These are phyloP conservation scores for Crithidia bombi DNA, from an alignment of 208 protist genomes.

Conservation along the genomic window DNA sequence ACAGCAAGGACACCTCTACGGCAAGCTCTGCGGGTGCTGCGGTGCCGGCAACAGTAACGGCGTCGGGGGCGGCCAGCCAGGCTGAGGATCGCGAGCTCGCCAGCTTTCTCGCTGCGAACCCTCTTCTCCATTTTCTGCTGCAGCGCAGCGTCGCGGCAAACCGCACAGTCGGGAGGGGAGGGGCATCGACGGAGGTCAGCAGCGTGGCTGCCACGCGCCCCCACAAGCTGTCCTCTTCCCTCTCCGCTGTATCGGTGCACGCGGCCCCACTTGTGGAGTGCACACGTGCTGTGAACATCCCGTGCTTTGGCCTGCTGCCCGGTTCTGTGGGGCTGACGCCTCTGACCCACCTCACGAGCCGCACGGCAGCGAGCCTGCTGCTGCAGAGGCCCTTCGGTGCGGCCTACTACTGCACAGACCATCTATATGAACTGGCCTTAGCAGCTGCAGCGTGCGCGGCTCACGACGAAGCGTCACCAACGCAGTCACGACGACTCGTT, in stretches of 20 bases:
- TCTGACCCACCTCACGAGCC: not conserved
- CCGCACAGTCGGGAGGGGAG: not conserved
- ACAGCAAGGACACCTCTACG: not conserved
- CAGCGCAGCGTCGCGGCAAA: conserved; percentile 1
- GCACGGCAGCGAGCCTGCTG: conserved; percentile 15
- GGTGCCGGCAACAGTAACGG: not conserved
- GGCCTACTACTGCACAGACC: conserved; percentile 14
- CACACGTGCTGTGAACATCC: conserved; percentile 20
- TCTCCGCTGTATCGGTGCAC: not conserved
- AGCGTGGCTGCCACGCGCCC: not conserved
- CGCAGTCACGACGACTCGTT: not conserved
- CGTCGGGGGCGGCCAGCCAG: conserved; percentile 1
- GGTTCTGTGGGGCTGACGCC: conserved; percentile 24
- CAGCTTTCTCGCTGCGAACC: conserved; percentile 17
- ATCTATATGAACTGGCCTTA: conserved; percentile 26
- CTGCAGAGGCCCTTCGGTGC: conserved; percentile 11
- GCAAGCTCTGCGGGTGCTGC: not conserved
- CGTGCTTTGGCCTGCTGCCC: conserved; percentile 25
- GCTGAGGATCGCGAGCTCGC: conserved; percentile 19
- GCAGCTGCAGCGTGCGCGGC: conserved; percentile 1
- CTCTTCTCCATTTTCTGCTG: conserved; percentile 23
- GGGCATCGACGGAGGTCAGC: not conserved
- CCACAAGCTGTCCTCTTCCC: not conserved
- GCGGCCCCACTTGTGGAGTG: not conserved
- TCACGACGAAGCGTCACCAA: not conserved